Conservation (phyloP, 2,329 filamentous ascomycete genomes). For the Cadophora luteo-olivacea region DNA sequence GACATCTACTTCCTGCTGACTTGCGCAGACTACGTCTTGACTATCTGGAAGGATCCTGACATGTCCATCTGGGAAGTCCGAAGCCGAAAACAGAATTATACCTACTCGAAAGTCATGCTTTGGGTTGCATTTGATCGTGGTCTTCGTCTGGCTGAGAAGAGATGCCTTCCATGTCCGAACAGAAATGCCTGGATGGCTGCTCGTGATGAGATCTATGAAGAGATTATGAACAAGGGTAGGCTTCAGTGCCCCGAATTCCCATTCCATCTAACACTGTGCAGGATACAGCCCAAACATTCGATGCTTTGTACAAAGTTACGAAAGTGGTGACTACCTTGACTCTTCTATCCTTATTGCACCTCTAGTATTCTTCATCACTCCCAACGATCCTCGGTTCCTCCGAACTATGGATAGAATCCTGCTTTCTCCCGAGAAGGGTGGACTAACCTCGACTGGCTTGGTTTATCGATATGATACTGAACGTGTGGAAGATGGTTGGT, state of each 20-base stretch:
- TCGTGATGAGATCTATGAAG: slow-evolving; percentile 73
- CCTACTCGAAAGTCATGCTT: slow-evolving; percentile 83
- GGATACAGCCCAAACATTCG: slow-evolving; percentile 74
- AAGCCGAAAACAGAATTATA: slow-evolving; percentile 77
- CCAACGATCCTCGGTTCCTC: slow-evolving; percentile 77
- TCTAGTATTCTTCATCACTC: slow-evolving; percentile 79
- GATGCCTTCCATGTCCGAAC: slow-evolving; percentile 77
- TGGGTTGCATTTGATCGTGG: slow-evolving; percentile 84
- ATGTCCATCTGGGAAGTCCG: slow-evolving; percentile 88
- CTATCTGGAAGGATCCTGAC: slow-evolving; percentile 68
- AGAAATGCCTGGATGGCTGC: slow-evolving; percentile 69
- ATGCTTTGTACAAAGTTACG: slow-evolving; percentile 79
- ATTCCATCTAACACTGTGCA: slow-evolving; percentile 33
- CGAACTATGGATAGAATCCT: slow-evolving; percentile 77
- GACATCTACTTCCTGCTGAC: slow-evolving; percentile 28
- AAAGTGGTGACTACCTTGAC: slow-evolving; percentile 72
- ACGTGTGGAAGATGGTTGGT: slow-evolving; percentile 69
- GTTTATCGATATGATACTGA: slow-evolving; percentile 78
- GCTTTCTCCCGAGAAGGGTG: slow-evolving; percentile 74
- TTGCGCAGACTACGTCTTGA: slow-evolving; percentile 68
- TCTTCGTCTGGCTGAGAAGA: slow-evolving; percentile 75
- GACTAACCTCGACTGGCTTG: slow-evolving; percentile 75
- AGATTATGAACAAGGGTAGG: slow-evolving; percentile 74
- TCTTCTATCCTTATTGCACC: slow-evolving; percentile 79
- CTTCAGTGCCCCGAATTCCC: too few species aligned